Conservation (phyloP, 2,329 filamentous ascomycete genomes). For the Sclerotinia borealis region DNA sequence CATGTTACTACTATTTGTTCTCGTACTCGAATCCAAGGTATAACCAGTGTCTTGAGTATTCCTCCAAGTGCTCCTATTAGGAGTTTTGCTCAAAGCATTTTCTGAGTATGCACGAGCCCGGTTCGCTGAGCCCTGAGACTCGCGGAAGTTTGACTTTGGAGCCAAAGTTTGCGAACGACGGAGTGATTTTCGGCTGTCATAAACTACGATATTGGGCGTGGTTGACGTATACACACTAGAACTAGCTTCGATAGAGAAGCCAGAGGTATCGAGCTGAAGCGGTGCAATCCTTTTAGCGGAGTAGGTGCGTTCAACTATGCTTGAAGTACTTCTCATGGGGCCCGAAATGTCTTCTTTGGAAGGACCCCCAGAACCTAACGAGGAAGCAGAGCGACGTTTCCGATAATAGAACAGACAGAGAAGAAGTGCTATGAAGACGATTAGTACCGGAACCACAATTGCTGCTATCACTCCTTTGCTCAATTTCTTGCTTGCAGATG, state of each 20-base stretch:
- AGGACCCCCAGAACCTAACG: slow-evolving; percentile 5
- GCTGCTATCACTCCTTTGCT: slow-evolving; percentile 22
- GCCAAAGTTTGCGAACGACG: slow-evolving; percentile 10
- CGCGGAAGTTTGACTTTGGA: slow-evolving; percentile 13
- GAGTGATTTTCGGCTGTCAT: slow-evolving; percentile 6
- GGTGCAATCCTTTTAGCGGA: slow-evolving; percentile 17
- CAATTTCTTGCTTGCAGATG: slow-evolving; percentile 5
- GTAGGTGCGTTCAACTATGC: slow-evolving; percentile 15
- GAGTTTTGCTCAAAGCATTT: slow-evolving; percentile 20
- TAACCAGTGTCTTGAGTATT: slow-evolving; percentile 25
- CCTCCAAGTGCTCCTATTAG: slow-evolving; percentile 22
- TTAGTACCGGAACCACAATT: slow-evolving; percentile 22
- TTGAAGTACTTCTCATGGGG: slow-evolving; percentile 18
- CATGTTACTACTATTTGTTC: slow-evolving; percentile 19
- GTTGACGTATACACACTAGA: slow-evolving; percentile 7
- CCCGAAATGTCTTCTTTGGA: slow-evolving; percentile 25
- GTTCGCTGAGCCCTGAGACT: slow-evolving; percentile 14
- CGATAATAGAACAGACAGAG: slow-evolving; percentile 21
- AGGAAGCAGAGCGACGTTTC: slow-evolving; percentile 15
- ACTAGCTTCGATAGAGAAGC: slow-evolving; percentile 16
- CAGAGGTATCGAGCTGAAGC: slow-evolving; percentile 24
- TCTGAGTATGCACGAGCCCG: slow-evolving; percentile 24
- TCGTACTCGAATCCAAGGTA: slow-evolving; percentile 17
- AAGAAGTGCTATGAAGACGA: slow-evolving; percentile 19
- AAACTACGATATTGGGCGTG: neutral